These are phyloP conservation scores for Houttuynia cordata DNA, from an alignment of 164 flowering plant species.

Conservation along the genomic window DNA sequence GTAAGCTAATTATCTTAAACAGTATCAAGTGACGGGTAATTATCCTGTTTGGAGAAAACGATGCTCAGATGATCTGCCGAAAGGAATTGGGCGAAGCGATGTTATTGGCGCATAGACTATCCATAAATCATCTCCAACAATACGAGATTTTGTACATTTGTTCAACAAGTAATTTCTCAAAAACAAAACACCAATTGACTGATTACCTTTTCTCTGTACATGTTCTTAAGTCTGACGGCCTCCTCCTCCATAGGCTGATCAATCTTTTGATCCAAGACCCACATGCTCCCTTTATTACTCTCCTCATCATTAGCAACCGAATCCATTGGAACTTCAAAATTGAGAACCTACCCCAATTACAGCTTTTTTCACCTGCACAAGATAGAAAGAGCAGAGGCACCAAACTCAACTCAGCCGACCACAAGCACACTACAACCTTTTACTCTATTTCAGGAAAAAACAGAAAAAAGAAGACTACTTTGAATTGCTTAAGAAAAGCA, in stretches of 20 bases:
- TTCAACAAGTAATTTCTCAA: background rate
- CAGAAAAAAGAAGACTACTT: too few relatives aligned
- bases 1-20: too few relatives aligned
- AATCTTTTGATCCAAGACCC: constrained; percentile 93
- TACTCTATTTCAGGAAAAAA: too few relatives aligned
- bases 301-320: constrained; percentile 20
- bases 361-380: too few relatives aligned
- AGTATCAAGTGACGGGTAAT: too few relatives aligned
- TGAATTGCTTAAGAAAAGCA: too few relatives aligned
- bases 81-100: too few relatives aligned
- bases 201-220: constrained; percentile 68
- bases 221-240: constrained; percentile 69
- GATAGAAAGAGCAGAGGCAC: background rate
- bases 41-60: too few relatives aligned
- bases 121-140: too few relatives aligned
- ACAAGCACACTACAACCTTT: background rate
- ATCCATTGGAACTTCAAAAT: background rate
- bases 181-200: background rate
- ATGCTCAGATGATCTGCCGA: too few relatives aligned
- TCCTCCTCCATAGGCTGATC: constrained; percentile 99
- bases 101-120: too few relatives aligned
- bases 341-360: background rate
- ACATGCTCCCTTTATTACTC: constrained; percentile 55
- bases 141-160: background rate
- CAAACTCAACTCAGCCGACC: background rate